Percentiles rank a stretch among this genome's conserved stretches.
phyloP scores from a whole-genome alignment of 1,284 basidiomycete genomes.

The Cutaneotrichosporon cyanovorans region DNA sequence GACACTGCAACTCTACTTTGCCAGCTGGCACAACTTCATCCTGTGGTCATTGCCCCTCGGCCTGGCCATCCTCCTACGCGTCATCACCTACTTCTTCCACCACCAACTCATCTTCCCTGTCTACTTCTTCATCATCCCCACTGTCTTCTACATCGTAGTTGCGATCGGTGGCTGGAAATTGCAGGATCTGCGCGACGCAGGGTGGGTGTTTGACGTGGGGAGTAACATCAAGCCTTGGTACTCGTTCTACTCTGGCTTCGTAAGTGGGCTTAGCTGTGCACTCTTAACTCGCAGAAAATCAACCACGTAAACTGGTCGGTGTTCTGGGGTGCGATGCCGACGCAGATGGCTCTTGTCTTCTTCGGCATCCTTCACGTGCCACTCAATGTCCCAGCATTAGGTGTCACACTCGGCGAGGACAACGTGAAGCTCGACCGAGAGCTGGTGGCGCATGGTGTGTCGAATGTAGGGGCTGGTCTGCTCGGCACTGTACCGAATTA shows the following conservation, averaged over 20 bases:
- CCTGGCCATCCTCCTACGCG: conserved; percentile 68
- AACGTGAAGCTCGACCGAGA: conserved; percentile 89
- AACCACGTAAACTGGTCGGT: conserved; percentile 55
- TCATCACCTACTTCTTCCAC: conserved; percentile 71
- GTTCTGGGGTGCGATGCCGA: conserved; percentile 67
- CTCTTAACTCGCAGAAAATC: conserved; percentile 48
- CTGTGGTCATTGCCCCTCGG: conserved; percentile 70
- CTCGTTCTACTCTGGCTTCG: conserved; percentile 65
- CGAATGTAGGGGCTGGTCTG: conserved; percentile 74
- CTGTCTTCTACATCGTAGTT: conserved; percentile 75
- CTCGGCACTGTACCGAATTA: conserved; percentile 61
- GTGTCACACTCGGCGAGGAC: conserved; percentile 84
- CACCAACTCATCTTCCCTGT: conserved; percentile 89
- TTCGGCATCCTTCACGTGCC: conserved; percentile 80
- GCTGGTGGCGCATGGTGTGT: conserved; percentile 85
- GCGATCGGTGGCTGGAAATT: conserved; percentile 60
- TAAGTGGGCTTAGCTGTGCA: conserved; percentile 45
- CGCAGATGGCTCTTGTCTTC: conserved; percentile 42
- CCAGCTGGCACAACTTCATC: conserved; percentile 55
- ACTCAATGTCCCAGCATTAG: conserved; percentile 84
- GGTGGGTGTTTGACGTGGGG: conserved; percentile 87
- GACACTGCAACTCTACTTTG: conserved; percentile 56
- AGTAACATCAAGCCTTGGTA: conserved; percentile 64
- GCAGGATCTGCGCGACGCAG: conserved; percentile 54
- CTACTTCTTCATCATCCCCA: conserved; percentile 79